Percentiles rank a stretch among this genome's conserved stretches.
These are phyloP conservation scores for Psidium friedrichsthalianum DNA, from an alignment of 345 rosid species.

Conservation along the genomic window DNA sequence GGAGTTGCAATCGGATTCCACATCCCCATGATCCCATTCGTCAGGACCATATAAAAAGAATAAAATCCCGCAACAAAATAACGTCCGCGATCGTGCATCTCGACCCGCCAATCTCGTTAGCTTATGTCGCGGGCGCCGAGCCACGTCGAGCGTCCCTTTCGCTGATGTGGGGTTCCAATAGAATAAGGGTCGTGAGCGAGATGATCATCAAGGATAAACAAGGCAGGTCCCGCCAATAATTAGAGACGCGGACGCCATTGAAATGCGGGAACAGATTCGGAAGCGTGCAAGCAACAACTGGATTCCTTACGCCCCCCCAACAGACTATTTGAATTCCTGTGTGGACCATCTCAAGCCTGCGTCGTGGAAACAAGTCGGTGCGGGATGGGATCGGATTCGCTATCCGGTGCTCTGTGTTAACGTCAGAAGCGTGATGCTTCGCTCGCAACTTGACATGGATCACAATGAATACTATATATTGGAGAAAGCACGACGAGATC, in stretches of 20 bases:
- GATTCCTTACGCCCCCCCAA: background rate
- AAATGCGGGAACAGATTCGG: background rate
- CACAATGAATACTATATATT: background rate
- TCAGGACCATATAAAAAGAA: background rate
- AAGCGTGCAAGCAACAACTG: background rate
- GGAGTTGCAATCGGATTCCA: background rate
- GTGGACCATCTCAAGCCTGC: background rate
- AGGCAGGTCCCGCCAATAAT: background rate
- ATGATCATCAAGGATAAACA: background rate
- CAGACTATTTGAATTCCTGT: background rate
- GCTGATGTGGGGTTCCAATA: background rate
- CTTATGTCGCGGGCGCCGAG: background rate
- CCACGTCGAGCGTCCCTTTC: background rate
- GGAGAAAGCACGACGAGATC: background rate
- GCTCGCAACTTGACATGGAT: background rate
- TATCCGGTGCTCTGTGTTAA: background rate
- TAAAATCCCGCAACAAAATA: background rate
- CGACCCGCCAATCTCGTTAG: background rate
- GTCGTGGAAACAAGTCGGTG: background rate
- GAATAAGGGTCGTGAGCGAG: background rate
- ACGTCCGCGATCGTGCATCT: background rate
- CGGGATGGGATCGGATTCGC: background rate
- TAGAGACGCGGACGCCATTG: background rate
- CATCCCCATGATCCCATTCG: background rate
- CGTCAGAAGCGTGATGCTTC: background rate